Evolutionary conservation across 768 basidiomycete species (phyloP).

Genomic region (Asterophora lycoperdoides): DNA sequence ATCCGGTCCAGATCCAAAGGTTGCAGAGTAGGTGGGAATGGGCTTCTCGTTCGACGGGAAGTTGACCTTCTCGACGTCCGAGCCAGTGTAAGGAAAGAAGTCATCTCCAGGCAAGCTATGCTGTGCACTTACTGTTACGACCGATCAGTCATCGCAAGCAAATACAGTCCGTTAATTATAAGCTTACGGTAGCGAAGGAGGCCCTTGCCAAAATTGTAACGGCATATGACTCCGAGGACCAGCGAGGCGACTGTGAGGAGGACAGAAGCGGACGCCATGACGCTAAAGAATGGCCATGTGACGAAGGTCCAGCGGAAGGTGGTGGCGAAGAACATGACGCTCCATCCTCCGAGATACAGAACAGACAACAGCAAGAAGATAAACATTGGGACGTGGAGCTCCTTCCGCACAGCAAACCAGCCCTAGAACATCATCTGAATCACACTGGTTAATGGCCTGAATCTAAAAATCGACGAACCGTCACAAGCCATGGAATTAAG

Average conservation of each 20-base stretch:
- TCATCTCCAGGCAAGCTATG: constrained; percentile 41
- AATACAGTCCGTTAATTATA: background rate
- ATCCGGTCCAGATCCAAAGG: constrained; percentile 32
- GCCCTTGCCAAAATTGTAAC: constrained; percentile 75
- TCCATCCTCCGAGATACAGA: constrained; percentile 64
- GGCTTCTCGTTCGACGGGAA: constrained; percentile 53
- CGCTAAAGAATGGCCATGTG: constrained; percentile 70
- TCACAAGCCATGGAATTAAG: constrained; percentile 65
- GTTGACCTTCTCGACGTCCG: constrained; percentile 53
- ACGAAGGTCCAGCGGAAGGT: constrained; percentile 76
- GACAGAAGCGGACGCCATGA: constrained; percentile 57
- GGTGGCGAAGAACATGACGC: constrained; percentile 65
- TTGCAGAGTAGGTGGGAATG: constrained; percentile 51
- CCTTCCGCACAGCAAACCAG: constrained; percentile 72
- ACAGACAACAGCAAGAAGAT: constrained; percentile 59
- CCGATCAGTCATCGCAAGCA: constrained; percentile 11
- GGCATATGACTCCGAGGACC: constrained; percentile 61
- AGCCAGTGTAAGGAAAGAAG: constrained; percentile 31
- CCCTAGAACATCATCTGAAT: constrained; percentile 38
- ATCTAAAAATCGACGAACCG: constrained; percentile 32
- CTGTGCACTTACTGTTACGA: constrained; percentile 47
- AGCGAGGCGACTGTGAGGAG: constrained; percentile 51
- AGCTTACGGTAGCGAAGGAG: constrained; percentile 60
- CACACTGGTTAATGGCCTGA: background rate
- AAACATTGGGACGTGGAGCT: constrained; percentile 54